A percentile compares a stretch with the other conserved stretches of the same genome.
phyloP scores from a whole-genome alignment of 192 early-diverging fungal genomes.

The Backusella morwellensis region DNA sequence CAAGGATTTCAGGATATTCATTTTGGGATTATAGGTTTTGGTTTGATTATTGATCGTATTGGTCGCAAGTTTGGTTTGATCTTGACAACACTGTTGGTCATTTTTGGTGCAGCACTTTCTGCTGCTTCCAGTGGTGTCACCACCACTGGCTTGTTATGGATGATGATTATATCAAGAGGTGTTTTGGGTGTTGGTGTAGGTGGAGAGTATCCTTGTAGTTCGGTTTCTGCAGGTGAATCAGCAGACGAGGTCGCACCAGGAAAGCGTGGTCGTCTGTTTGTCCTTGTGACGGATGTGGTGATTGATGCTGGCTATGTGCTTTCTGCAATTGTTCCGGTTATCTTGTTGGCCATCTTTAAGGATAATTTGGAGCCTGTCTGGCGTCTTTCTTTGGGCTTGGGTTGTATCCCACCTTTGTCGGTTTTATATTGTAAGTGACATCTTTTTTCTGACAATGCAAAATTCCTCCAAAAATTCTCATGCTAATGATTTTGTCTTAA shows the following conservation, averaged over 20 bases:
- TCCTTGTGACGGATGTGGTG: constrained; percentile 43
- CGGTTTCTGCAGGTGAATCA: constrained; percentile 50
- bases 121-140: constrained; percentile 39
- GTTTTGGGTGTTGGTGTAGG: constrained; percentile 46
- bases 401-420: constrained; percentile 46
- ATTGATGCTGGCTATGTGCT: constrained; percentile 50
- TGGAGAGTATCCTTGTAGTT: constrained; percentile 55
- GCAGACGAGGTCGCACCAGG: constrained; percentile 46
- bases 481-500: neutral
- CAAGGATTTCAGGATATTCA: too few species aligned
- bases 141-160: constrained; percentile 43
- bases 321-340: constrained; percentile 43
- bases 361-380: constrained; percentile 46
- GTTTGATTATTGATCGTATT: constrained; percentile 48
- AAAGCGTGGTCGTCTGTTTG: constrained; percentile 34
- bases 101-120: constrained; percentile 44
- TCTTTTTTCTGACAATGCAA: neutral
- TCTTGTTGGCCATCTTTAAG: constrained; percentile 49
- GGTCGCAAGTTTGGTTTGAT: constrained; percentile 55
- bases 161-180: constrained; percentile 43
- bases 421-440: constrained; percentile 45
- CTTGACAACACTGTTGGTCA: constrained; percentile 44
- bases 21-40: constrained; percentile 29
- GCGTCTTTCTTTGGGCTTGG: constrained; percentile 54
- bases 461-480: neutral